A percentile compares a stretch with the other conserved stretches of the same genome.
These are phyloP conservation scores for Penicillium salamii DNA, from an alignment of 495 filamentous ascomycete genomes.

Conservation along the genomic window DNA sequence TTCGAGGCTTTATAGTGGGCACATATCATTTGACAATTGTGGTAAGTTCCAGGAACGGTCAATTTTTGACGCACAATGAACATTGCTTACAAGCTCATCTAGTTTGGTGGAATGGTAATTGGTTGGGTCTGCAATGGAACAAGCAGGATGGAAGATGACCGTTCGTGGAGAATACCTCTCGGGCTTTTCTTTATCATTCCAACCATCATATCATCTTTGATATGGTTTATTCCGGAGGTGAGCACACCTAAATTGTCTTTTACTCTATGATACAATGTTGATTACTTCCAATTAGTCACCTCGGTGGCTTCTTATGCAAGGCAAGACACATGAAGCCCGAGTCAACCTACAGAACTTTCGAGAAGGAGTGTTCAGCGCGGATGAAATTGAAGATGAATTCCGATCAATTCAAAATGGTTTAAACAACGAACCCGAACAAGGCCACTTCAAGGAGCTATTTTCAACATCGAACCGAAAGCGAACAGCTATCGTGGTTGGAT, in stretches of 20 bases:
- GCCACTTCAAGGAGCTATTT: constrained; percentile 29
- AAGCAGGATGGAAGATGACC: constrained; percentile 18
- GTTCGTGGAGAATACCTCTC: constrained; percentile 31
- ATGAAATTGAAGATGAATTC: constrained; percentile 16
- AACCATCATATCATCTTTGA: constrained; percentile 14
- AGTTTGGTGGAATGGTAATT: constrained; percentile 27
- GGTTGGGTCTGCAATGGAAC: constrained; percentile 30
- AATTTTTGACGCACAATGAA: too few relatives aligned
- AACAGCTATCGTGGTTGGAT: constrained; percentile 28
- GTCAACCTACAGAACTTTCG: constrained; percentile 15
- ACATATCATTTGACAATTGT: constrained; percentile 26
- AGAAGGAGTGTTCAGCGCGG: not conserved
- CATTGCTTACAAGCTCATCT: not conserved
- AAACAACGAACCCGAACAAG: constrained; percentile 19
- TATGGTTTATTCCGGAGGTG: constrained; percentile 33
- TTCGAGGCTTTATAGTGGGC: constrained; percentile 33
- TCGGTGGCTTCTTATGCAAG: constrained; percentile 32
- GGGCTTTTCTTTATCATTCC: constrained; percentile 30
- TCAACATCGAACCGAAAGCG: constrained; percentile 24
- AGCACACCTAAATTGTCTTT: not conserved
- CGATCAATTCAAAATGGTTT: constrained; percentile 3
- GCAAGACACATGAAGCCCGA: constrained; percentile 24
- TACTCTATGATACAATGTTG: not conserved
- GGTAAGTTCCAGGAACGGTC: not conserved
- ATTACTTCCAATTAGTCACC: constrained; percentile 18